These are phyloP conservation scores for Colletotrichum abscissum DNA, from an alignment of 2,329 filamentous ascomycete genomes.

Conservation along the genomic window DNA sequence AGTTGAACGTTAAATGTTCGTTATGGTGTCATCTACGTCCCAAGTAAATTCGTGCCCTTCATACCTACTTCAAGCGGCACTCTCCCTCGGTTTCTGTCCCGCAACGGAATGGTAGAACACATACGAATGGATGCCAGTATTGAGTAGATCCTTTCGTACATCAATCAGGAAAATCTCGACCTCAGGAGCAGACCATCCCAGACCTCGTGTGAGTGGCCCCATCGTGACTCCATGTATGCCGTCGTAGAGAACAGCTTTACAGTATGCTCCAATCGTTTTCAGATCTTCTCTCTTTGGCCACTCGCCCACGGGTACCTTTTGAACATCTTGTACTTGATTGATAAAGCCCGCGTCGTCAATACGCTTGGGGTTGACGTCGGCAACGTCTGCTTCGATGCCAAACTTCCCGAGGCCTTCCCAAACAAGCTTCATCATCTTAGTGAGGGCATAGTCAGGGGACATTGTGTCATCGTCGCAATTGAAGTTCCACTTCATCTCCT, in stretches of 20 bases:
- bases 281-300: slow-evolving; percentile 65
- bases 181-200: slow-evolving; percentile 47
- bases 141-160: slow-evolving; percentile 45
- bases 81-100: background rate
- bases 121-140: slow-evolving; percentile 48
- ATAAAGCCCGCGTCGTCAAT: slow-evolving; percentile 60
- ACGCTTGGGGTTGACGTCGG: slow-evolving; percentile 59
- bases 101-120: slow-evolving; percentile 7
- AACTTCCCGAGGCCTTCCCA: slow-evolving; percentile 64
- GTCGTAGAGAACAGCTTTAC: slow-evolving; percentile 38
- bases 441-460: slow-evolving; percentile 34
- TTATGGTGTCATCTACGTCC: no score
- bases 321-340: slow-evolving; percentile 50
- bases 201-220: slow-evolving; percentile 46
- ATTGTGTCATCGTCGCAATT: slow-evolving; percentile 55
- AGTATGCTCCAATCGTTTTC: slow-evolving; percentile 37
- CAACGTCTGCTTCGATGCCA: slow-evolving; percentile 59
- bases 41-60: background rate
- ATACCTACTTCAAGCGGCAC: background rate
- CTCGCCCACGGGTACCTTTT: slow-evolving; percentile 60
- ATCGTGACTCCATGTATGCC: slow-evolving; percentile 49
- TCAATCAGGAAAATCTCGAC: slow-evolving; percentile 47
- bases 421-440: slow-evolving; percentile 51
- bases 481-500: slow-evolving; percentile 53
- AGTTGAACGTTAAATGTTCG: no score